A percentile compares a stretch with the other conserved stretches of the same genome.
Conservation (phyloP, 2,329 filamentous ascomycete species). For the Aspergillus ibericus region DNA sequence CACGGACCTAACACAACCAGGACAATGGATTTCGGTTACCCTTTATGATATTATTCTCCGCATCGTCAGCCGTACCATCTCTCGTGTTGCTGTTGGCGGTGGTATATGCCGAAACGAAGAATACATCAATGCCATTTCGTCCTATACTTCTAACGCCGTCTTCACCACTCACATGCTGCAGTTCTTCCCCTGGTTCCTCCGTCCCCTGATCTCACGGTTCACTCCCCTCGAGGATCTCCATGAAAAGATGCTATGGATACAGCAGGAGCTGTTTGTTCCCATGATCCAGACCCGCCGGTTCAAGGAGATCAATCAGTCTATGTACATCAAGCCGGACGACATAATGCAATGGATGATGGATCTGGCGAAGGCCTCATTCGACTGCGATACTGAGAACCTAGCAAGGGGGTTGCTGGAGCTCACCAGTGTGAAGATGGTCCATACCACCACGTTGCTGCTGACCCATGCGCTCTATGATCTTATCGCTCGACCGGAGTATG, state of each 20-base stretch:
- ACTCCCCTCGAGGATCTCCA: slow-evolving; percentile 37
- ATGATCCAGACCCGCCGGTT: slow-evolving; percentile 33
- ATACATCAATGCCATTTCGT: slow-evolving; percentile 38
- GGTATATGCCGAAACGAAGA: slow-evolving; percentile 37
- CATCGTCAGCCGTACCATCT: slow-evolving; percentile 42
- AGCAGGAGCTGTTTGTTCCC: slow-evolving; percentile 34
- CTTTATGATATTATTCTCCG: slow-evolving; percentile 29
- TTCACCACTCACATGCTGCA: slow-evolving; percentile 34
- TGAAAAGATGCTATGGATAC: slow-evolving; percentile 29
- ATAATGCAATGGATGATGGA: slow-evolving; percentile 38
- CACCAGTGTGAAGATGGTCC: slow-evolving; percentile 29
- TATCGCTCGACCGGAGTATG: slow-evolving; percentile 1
- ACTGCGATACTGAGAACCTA: slow-evolving; percentile 23
- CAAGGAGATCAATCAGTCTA: slow-evolving; percentile 18
- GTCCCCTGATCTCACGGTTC: slow-evolving; percentile 35
- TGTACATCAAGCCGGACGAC: slow-evolving; percentile 29
- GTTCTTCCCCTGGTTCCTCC: slow-evolving; percentile 34
- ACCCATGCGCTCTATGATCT: slow-evolving; percentile 25
- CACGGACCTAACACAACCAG: slow-evolving; percentile 9
- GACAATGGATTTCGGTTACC: slow-evolving; percentile 24
- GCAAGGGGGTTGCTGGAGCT: slow-evolving; percentile 28
- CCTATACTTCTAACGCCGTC: slow-evolving; percentile 39
- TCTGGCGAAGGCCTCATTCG: slow-evolving; percentile 21
- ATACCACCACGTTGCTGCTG: slow-evolving; percentile 26
- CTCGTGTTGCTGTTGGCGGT: slow-evolving; percentile 43